phyloP scores from a whole-genome alignment of 345 rosid genomes.

The Hibiscus syriacus region DNA sequence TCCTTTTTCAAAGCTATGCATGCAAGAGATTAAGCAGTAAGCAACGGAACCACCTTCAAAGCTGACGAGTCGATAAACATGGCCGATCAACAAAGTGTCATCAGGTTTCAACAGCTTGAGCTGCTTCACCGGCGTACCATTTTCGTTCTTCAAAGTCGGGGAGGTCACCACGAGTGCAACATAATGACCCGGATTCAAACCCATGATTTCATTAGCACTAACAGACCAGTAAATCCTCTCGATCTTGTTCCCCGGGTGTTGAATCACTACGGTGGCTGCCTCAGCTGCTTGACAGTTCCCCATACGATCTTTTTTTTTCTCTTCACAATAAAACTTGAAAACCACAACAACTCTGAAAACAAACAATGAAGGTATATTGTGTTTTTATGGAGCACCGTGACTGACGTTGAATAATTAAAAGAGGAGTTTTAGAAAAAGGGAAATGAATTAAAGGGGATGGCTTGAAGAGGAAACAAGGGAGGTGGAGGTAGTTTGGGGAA shows the following conservation, averaged over 20 bases:
- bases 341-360: no score
- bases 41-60: constrained; percentile 45
- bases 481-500: constrained; percentile 1
- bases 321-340: background rate
- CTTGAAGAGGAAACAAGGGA: constrained; percentile 5
- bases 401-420: background rate
- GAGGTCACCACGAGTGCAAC: constrained; percentile 69
- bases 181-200: constrained; percentile 68
- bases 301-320: constrained; percentile 18
- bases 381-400: background rate
- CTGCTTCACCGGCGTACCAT: constrained; percentile 53
- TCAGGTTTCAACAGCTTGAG: constrained; percentile 79
- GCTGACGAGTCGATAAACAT: constrained; percentile 68
- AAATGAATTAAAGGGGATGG: background rate
- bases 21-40: background rate
- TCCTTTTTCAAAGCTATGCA: background rate
- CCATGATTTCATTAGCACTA: constrained; percentile 63
- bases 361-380: background rate
- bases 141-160: constrained; percentile 29
- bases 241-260: constrained; percentile 62
- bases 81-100: constrained; percentile 64
- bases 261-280: constrained; percentile 71
- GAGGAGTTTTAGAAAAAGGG: background rate
- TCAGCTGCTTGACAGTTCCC: constrained; percentile 93
- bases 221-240: constrained; percentile 74